Conservation (phyloP, 129 eudicot genomes). For the Lonicera japonica region DNA sequence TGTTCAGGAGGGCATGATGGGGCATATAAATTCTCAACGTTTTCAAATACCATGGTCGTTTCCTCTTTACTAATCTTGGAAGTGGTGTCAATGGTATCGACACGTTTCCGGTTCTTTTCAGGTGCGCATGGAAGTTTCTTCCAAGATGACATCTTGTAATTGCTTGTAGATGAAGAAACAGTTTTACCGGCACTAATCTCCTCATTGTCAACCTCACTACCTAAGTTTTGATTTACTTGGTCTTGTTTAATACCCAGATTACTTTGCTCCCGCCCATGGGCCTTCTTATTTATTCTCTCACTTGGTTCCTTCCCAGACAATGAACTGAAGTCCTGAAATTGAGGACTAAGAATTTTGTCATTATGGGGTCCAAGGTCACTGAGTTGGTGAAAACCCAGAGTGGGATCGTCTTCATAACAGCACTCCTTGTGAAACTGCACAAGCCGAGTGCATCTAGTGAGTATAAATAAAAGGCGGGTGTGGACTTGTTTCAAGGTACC, state of each 20-base stretch:
- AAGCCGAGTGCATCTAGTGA: conserved; percentile 90
- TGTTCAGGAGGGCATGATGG: conserved; percentile 39
- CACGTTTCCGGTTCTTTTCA: conserved; percentile 43
- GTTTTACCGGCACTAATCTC: conserved; percentile 71
- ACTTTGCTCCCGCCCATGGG: conserved; percentile 22
- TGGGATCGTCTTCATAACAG: conserved; percentile 71
- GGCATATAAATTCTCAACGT: conserved; percentile 29
- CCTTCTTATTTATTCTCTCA: conserved; percentile 24
- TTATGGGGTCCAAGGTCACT: conserved; percentile 86
- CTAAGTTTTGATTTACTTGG: conserved; percentile 24
- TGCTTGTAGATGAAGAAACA: conserved; percentile 48
- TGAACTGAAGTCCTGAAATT: conserved; percentile 26
- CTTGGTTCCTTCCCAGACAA: conserved; percentile 28
- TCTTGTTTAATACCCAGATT: conserved; percentile 23
- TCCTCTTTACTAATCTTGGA: conserved; percentile 39
- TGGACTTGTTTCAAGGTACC: conserved; percentile 78
- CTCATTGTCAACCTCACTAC: conserved; percentile 18
- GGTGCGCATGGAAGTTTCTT: conserved; percentile 67
- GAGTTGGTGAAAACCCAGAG: conserved; percentile 64
- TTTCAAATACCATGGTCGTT: conserved; percentile 8
- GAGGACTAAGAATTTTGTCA: conserved; percentile 35
- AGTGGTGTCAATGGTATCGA: conserved; percentile 44
- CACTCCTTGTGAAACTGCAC: conserved; percentile 93
- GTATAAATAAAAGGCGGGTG: conserved; percentile 89
- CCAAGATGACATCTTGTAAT: conserved; percentile 76